Conservation (phyloP, 1,284 basidiomycete genomes). For the Exobasidium cylindrosporum region DNA sequence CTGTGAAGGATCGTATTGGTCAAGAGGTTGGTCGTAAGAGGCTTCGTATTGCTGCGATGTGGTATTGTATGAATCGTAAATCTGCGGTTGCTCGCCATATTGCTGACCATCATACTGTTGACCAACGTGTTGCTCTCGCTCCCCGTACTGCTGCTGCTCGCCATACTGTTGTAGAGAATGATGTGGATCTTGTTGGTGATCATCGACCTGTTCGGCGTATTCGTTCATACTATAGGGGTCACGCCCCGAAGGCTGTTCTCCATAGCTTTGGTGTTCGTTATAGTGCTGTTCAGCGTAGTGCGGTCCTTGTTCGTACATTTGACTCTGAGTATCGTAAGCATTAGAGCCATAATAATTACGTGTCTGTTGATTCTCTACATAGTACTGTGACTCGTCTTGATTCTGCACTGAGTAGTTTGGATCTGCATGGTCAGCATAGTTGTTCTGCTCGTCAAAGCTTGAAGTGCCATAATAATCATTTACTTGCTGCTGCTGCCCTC, state of each 20-base stretch:
- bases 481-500: no score
- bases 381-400: no score
- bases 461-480: no score
- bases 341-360: no score
- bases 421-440: no score
- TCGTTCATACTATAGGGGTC: slow-evolving; percentile 2
- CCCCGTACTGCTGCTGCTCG: slow-evolving; percentile 3
- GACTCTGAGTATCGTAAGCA: not conserved
- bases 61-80: no score
- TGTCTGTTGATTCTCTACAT: no score
- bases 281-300: not conserved
- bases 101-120: slow-evolving; percentile 7
- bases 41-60: not conserved
- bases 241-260: not conserved
- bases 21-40: no score
- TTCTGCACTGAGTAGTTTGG: no score
- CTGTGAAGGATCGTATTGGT: no score
- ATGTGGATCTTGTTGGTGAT: slow-evolving; percentile 10
- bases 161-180: slow-evolving; percentile 27
- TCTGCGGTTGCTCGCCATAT: slow-evolving; percentile 17
- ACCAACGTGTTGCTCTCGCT: slow-evolving; percentile 2
- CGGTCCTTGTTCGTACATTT: no score
- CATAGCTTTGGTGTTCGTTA: not conserved
- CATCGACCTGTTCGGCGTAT: slow-evolving; percentile 5
- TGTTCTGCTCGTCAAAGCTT: no score